Base-by-base conservation (phyloP, 1,139 yeast species). In the Taphrina wiesneri region DNA sequence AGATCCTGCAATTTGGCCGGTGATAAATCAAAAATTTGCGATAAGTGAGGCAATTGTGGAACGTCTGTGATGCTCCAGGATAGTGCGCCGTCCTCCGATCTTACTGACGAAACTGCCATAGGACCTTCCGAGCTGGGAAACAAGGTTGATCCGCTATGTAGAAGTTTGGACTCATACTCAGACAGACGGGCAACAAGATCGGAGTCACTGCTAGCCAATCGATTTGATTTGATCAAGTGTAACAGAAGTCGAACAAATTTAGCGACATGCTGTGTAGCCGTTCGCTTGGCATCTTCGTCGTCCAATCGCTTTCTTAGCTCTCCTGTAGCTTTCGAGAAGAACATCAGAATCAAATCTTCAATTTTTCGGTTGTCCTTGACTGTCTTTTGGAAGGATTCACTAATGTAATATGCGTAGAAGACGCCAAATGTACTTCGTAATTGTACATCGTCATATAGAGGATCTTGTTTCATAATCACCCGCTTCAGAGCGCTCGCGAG, bases 271-370 rank as follows among this genome's bases (percentile, higher is more conserved):
- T 77, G 75, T 70, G 84, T 85, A 0, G 86, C 82, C 34, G 79
- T 77, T 1, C 77, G 74, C 67, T 83, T 81, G 41, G 80, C 76
- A 52, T 83, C 82, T 15, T 77, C 73, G 1, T 74, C 77, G 3
- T 80, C 80, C 1, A 76, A 73, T 0, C 83, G 70, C 69, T 85
- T 85, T 62, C 79, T 80, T 45, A 87, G 74, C 73, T 87, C 92
- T 70, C 84, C 86, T 67, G 85, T 84, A 7, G 89, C 85, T 67
- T 84, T 81, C 26, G 86, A 81, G 23, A 87, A 83, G 74, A 88
- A 89, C 73, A 82, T 80, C 79, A 86, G 83, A 7, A 88, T 82
- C 63, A 88, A 77, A 67, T 85, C 87, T 70, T 87, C 92, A 0
- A 86, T 83, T 43, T 83, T 80, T 47, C 79, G 78, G 67, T 81